Evolutionary conservation across 805 yeast genomes (phyloP), one percentile per base, ranked within the genome.

Genomic region (Metschnikowia proteae): DNA sequence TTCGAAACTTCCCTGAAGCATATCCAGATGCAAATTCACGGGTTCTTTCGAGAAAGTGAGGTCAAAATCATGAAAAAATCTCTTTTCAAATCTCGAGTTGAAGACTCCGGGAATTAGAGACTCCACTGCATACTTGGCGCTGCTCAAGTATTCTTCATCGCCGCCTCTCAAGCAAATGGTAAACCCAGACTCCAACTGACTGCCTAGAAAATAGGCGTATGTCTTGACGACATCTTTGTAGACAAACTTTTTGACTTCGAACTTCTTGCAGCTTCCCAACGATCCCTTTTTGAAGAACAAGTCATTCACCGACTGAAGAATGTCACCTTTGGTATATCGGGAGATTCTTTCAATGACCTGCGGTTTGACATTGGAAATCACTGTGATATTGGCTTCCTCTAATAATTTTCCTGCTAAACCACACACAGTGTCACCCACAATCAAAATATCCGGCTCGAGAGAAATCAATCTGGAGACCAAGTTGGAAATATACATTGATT

Each of bases 161-260:
- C 82, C 85, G 2, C 98, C 99, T 47, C 98, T 72, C n/a, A 94
- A 64, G 10, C 88, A 71, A n/a, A 92, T 78, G 0, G 98, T 90
- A 34, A 91, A 84, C 0, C 99, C 99, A 0, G 84, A 66, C 36
- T 79, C 80, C 7, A 76, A 73, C 33, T 83, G 82, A 54, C 91
- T 83, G 0, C 97, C 98, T 1, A 83, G 79, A 47, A 94, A 78
- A 55, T 80, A 86, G n/a, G 89, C 75, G 60, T 84, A 88, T 0
- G 95, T 82, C 60, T 89, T 86, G 11, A 82, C 72, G 1, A 72
- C 50, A 48, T 80, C 75, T 4, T 79, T 76, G 60, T 73, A 79
- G 3, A 82, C 71, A 61, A 72, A 92, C 3, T 86, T 79, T 53
- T 80, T 80, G 8, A 88, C 87, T 53, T 85, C 88, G 61, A 94